Percentiles rank a stretch among this genome's conserved stretches.
Conservation (phyloP, 306 rosid species). For the Astragalus membranaceus region DNA sequence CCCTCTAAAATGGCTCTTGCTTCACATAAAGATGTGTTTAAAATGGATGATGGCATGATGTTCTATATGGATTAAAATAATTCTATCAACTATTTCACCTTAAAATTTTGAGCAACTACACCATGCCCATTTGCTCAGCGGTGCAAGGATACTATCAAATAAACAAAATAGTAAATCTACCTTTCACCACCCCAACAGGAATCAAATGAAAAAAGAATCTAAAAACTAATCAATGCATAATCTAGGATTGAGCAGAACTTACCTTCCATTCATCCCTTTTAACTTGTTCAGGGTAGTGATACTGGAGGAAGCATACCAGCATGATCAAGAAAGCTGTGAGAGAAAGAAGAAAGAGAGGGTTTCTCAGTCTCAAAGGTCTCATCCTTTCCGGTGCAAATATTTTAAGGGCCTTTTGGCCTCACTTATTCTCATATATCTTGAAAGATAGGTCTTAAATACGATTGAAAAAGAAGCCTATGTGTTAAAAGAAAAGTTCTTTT, state of each 20-base stretch:
- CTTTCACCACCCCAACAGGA: neutral
- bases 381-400: neutral
- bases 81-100: too few relatives aligned
- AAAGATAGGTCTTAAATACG: neutral
- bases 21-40: too few relatives aligned
- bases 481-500: neutral
- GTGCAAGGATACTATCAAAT: too few relatives aligned
- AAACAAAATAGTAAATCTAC: too few relatives aligned
- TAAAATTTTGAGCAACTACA: too few relatives aligned
- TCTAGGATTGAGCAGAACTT: neutral
- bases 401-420: neutral
- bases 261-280: neutral
- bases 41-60: too few relatives aligned
- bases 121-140: too few relatives aligned
- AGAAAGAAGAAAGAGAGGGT: neutral
- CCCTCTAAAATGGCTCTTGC: too few relatives aligned
- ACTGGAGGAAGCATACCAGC: conserved; percentile 12
- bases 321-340: conserved; percentile 19
- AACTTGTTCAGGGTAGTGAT: neutral
- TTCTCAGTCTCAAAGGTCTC: conserved; percentile 15
- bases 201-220: neutral
- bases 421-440: neutral
- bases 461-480: neutral
- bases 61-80: too few relatives aligned
- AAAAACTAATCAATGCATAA: neutral